phyloP scores from a whole-genome alignment of 169 alveolate genomes.

The Babesia caballi region DNA sequence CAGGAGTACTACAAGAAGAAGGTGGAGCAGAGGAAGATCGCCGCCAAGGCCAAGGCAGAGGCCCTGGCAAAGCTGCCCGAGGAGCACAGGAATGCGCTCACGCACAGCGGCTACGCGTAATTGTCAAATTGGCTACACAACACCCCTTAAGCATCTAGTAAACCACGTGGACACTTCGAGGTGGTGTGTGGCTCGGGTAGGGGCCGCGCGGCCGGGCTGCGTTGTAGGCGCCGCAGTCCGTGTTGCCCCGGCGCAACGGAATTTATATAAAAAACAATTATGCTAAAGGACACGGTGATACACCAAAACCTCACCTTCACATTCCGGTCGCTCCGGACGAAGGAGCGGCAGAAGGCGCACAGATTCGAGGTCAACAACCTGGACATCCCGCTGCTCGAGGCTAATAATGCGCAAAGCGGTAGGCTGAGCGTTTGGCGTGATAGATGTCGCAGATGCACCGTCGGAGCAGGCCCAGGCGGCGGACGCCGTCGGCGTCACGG shows the following conservation, averaged over 20 bases:
- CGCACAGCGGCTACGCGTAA: slow-evolving; percentile 27
- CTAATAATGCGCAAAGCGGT: slow-evolving; percentile 31
- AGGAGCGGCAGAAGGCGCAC: slow-evolving; percentile 64
- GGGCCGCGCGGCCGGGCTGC: too few relatives aligned
- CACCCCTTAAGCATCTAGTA: slow-evolving; percentile 6
- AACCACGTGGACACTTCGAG: neutral
- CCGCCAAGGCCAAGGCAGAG: slow-evolving; percentile 45
- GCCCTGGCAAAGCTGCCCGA: slow-evolving; percentile 56
- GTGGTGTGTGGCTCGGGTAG: neutral
- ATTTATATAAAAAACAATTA: too few relatives aligned
- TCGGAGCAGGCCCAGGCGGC: neutral
- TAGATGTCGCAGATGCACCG: neutral
- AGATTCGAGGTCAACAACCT: slow-evolving; percentile 55
- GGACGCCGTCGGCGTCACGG: slow-evolving; percentile 6
- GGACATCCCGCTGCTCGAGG: slow-evolving; percentile 36
- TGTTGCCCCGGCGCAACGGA: too few relatives aligned
- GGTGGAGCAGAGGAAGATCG: slow-evolving; percentile 54
- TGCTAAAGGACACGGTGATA: slow-evolving; percentile 39
- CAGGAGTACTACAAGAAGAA: slow-evolving; percentile 80
- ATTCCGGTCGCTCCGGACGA: slow-evolving; percentile 37
- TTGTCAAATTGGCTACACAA: too few relatives aligned
- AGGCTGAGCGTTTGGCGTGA: neutral
- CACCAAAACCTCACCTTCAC: slow-evolving; percentile 54
- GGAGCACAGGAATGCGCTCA: slow-evolving; percentile 47
- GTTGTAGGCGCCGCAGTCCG: too few relatives aligned